phyloP scores from a whole-genome alignment of 2,329 filamentous ascomycete genomes.

The Penicillium aurantiogriseum region DNA sequence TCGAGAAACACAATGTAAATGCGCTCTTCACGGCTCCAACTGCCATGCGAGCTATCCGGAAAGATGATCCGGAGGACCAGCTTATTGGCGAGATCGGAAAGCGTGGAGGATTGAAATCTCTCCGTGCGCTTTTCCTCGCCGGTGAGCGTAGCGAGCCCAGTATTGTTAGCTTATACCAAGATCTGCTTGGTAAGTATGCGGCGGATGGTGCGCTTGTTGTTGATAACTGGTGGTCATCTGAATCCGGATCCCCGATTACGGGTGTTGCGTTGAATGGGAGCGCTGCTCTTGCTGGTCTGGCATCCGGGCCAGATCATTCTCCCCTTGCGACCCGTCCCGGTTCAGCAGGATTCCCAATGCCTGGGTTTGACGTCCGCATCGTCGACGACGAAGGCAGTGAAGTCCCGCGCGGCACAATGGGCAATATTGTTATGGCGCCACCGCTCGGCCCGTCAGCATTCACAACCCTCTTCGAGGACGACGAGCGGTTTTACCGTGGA shows the following conservation, averaged over 20 bases:
- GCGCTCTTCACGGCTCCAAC: constrained; percentile 83
- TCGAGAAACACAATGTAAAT: constrained; percentile 82
- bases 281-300: constrained; percentile 47
- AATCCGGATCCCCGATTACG: constrained; percentile 67
- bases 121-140: constrained; percentile 78
- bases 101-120: constrained; percentile 66
- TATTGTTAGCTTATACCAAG: constrained; percentile 78
- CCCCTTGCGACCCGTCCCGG: constrained; percentile 72
- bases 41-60: constrained; percentile 80
- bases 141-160: constrained; percentile 87
- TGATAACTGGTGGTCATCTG: constrained; percentile 74
- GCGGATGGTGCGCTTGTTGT: constrained; percentile 62
- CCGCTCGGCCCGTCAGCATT: constrained; percentile 85
- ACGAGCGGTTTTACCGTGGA: constrained; percentile 78
- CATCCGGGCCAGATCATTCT: background rate
- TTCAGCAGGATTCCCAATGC: constrained; percentile 86
- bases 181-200: constrained; percentile 65
- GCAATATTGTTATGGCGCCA: constrained; percentile 82
- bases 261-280: constrained; percentile 64
- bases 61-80: constrained; percentile 75
- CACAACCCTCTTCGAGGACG: constrained; percentile 80
- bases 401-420: constrained; percentile 71
- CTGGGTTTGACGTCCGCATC: constrained; percentile 81
- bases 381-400: constrained; percentile 78
- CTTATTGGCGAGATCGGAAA: constrained; percentile 63